Conservation (phyloP, 2,329 filamentous ascomycete species). For the Fusarium mangiferae region DNA sequence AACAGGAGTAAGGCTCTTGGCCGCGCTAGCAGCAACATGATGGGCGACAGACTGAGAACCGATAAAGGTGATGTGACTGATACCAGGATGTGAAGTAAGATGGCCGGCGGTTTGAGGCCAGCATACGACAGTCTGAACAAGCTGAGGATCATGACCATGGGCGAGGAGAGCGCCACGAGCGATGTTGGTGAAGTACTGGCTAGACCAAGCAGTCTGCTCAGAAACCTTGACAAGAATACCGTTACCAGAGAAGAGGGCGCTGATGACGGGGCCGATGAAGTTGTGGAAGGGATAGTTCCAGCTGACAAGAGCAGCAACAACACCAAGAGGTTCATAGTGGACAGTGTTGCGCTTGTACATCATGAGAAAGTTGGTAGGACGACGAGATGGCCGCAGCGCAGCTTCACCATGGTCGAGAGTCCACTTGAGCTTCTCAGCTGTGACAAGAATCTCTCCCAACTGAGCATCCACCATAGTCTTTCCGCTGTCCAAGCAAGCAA, state of each 20-base stretch:
- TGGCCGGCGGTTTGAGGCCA: conserved; percentile 85
- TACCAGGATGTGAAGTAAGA: conserved; percentile 84
- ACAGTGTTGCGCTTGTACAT: conserved; percentile 94
- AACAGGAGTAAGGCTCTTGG: conserved; percentile 86
- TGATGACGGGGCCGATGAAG: conserved; percentile 89
- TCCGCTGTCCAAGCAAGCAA: conserved; percentile 91
- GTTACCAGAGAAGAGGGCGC: conserved; percentile 90
- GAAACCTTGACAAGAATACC: conserved; percentile 93
- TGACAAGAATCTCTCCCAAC: conserved; percentile 94
- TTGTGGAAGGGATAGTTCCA: conserved; percentile 99
- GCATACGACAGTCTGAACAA: conserved; percentile 88
- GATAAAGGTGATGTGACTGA: conserved; percentile 95
- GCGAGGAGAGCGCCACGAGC: conserved; percentile 81
- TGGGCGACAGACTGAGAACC: conserved; percentile 88
- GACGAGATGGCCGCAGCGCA: conserved; percentile 74
- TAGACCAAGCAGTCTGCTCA: conserved; percentile 95
- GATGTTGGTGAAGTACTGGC: conserved; percentile 82
- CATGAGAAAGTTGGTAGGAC: conserved; percentile 93
- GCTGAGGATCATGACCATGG: conserved; percentile 82
- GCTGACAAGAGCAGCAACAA: conserved; percentile 90
- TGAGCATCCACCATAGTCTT: conserved; percentile 96
- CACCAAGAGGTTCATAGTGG: conserved; percentile 89
- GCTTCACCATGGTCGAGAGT: conserved; percentile 90
- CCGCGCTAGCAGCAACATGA: conserved; percentile 86
- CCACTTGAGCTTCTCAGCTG: conserved; percentile 93